phyloP scores from a whole-genome alignment of 768 basidiomycete species.

The Lentinus tigrinus region DNA sequence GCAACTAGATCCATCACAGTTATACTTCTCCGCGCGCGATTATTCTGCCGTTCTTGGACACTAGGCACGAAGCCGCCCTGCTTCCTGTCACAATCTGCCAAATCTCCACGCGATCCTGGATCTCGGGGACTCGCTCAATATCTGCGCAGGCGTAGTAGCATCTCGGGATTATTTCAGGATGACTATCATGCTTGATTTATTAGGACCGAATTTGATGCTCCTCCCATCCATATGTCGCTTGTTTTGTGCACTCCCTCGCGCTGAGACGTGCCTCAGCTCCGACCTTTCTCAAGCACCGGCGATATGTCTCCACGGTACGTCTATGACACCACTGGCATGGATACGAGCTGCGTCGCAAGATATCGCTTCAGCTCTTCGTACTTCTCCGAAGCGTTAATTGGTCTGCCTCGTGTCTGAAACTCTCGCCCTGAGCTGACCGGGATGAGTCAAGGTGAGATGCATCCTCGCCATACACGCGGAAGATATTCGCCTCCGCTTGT shows the following conservation, averaged over 20 bases:
- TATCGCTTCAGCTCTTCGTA: not conserved
- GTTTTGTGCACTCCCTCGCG: too few species aligned
- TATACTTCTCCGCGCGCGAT: not conserved
- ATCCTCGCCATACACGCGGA: constrained; percentile 3
- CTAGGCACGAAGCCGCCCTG: not conserved
- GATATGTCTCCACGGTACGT: not conserved
- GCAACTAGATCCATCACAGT: not conserved
- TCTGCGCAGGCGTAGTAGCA: too few species aligned
- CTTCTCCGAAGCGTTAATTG: not conserved
- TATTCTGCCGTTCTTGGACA: not conserved
- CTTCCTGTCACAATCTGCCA: constrained; percentile 14
- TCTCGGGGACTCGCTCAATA: not conserved
- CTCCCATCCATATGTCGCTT: too few species aligned
- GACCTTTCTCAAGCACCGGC: not conserved
- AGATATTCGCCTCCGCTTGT: constrained; percentile 4
- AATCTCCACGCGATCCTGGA: not conserved
- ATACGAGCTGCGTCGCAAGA: not conserved
- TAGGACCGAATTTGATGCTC: too few species aligned
- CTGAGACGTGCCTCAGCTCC: not conserved
- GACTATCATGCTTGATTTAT: too few species aligned
- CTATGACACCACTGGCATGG: not conserved
- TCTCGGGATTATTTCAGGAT: too few species aligned
- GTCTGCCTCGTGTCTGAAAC: constrained; percentile 11
- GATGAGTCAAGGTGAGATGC: not conserved
- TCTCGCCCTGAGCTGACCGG: not conserved